A percentile compares a stretch with the other conserved stretches of the same genome.
Evolutionary conservation across 2,329 filamentous ascomycete species (phyloP).

Genomic region (Ophiobolus disseminans): DNA sequence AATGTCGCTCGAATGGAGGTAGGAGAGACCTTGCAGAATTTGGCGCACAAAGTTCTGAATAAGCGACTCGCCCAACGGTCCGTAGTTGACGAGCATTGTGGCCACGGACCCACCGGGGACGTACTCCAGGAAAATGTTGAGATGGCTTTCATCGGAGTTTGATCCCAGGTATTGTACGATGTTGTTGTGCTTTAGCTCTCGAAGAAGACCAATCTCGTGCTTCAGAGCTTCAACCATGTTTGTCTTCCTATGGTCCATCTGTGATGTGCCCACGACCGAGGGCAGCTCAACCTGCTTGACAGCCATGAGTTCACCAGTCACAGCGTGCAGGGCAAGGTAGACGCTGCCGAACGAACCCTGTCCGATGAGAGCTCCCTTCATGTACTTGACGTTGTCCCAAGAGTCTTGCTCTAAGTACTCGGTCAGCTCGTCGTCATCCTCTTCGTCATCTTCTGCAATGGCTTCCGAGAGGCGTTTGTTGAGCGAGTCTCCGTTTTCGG

Average conservation of each 20-base stretch:
- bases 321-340: conserved; percentile 90
- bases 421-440: conserved; percentile 84
- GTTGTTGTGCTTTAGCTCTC: conserved; percentile 93
- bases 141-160: conserved; percentile 84
- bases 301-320: conserved; percentile 95
- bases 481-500: conserved; percentile 71
- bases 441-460: conserved; percentile 88
- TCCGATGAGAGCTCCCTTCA: conserved; percentile 97
- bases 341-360: conserved; percentile 97
- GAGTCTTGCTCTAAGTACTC: conserved; percentile 92
- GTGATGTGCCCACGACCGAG: conserved; percentile 75
- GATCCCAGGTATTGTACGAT: conserved; percentile 98
- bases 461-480: conserved; percentile 84
- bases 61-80: conserved; percentile 88
- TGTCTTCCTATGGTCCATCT: conserved; percentile 85
- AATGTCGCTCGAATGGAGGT: conserved; percentile 92
- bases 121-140: conserved; percentile 99
- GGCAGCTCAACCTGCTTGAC: conserved; percentile 98
- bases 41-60: conserved; percentile 97
- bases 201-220: conserved; percentile 91
- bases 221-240: conserved; percentile 98
- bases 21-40: conserved; percentile 89
- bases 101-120: conserved; percentile 97
- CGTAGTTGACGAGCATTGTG: conserved; percentile 98
- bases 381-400: conserved; percentile 98